A percentile compares a stretch with the other conserved stretches of the same genome.
Evolutionary conservation across 1,284 basidiomycete genomes (phyloP).

Genomic region (Trichosporon inkin): DNA sequence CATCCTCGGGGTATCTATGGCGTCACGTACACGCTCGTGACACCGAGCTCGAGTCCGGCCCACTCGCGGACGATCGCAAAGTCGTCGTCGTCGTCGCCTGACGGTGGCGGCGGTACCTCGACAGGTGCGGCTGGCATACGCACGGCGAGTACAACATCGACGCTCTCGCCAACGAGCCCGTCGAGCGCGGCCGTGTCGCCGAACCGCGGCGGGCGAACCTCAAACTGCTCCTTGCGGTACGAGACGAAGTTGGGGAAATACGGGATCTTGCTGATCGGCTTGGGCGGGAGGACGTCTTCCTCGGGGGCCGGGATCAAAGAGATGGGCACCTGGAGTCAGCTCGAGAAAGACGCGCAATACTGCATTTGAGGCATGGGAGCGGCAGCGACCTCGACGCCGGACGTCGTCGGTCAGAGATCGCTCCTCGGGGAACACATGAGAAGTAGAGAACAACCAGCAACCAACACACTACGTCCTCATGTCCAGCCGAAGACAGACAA

Average conservation of each 20-base stretch:
- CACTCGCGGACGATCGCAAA: conserved; percentile 22
- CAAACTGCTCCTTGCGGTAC: conserved; percentile 34
- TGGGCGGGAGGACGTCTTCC: conserved; percentile 23
- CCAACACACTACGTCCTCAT: no score
- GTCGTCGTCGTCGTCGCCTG: conserved; percentile 16
- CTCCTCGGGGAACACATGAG: no score
- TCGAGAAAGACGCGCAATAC: no score
- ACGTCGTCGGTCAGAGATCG: no score
- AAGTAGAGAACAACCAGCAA: no score
- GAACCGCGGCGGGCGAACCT: conserved; percentile 31
- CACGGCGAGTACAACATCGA: conserved; percentile 40
- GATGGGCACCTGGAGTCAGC: conserved; percentile 16
- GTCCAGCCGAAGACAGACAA: no score
- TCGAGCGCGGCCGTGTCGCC: conserved; percentile 25
- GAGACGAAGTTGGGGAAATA: conserved; percentile 46
- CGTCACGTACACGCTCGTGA: background rate
- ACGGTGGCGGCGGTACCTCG: background rate
- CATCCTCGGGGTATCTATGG: no score
- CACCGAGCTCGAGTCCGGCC: conserved; percentile 22
- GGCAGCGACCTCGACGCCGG: no score
- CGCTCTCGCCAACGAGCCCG: conserved; percentile 28
- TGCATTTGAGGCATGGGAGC: no score
- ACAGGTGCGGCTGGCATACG: conserved; percentile 33
- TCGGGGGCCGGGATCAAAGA: conserved; percentile 14
- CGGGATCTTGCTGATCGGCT: conserved; percentile 27